Percentiles rank a stretch among this genome's conserved stretches.
phyloP scores from a whole-genome alignment of 2,329 filamentous ascomycete genomes.

The Colletotrichum tamarilloi region DNA sequence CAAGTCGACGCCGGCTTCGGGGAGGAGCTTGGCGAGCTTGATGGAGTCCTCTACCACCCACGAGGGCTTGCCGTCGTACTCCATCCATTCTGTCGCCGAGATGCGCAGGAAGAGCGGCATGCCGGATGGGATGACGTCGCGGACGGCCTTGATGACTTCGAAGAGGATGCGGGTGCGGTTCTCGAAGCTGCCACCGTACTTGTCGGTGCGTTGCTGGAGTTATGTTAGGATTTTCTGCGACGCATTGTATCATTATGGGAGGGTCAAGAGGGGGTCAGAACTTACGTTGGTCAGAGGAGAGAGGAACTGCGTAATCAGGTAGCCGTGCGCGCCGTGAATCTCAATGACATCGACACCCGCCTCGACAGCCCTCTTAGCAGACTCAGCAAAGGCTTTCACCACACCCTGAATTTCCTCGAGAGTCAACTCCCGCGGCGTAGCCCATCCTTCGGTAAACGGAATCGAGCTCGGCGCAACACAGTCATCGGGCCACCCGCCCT shows the following conservation, averaged over 20 bases:
- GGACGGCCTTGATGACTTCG: constrained; percentile 63
- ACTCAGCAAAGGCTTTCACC: constrained; percentile 70
- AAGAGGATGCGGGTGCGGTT: constrained; percentile 72
- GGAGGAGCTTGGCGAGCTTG: constrained; percentile 75
- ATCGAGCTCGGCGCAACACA: constrained; percentile 63
- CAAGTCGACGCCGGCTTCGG: constrained; percentile 80
- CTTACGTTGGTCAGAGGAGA: constrained; percentile 66
- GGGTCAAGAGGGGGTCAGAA: background rate
- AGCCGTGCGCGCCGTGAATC: constrained; percentile 73
- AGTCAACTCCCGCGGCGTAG: constrained; percentile 75
- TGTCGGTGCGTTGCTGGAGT: constrained; percentile 65
- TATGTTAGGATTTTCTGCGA: background rate
- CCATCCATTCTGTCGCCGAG: constrained; percentile 73
- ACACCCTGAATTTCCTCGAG: constrained; percentile 74
- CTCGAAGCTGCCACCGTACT: constrained; percentile 73
- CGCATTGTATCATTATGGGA: background rate
- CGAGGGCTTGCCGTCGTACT: constrained; percentile 54
- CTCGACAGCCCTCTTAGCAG: constrained; percentile 69
- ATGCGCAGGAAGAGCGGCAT: constrained; percentile 70
- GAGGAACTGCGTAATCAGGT: constrained; percentile 74
- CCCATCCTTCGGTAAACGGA: constrained; percentile 70
- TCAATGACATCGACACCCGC: constrained; percentile 84
- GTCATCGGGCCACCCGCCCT: constrained; percentile 68
- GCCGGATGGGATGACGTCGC: constrained; percentile 61
- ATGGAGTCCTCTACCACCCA: constrained; percentile 80